These are phyloP conservation scores for Cladosporium sp. DNA, from an alignment of 2,329 filamentous ascomycete species.

Conservation along the genomic window DNA sequence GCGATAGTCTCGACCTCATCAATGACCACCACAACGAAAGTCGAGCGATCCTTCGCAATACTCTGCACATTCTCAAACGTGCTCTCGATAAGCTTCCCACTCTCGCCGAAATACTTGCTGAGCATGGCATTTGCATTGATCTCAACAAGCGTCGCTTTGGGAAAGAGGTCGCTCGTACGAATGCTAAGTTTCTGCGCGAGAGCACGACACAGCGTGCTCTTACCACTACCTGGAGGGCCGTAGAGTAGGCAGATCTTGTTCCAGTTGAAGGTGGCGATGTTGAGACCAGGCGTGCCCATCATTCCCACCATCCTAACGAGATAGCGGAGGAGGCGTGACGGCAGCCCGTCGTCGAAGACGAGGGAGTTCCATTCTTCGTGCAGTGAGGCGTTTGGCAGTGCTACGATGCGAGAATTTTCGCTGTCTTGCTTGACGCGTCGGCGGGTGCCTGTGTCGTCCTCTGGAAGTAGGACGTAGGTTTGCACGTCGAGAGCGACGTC, in stretches of 20 bases:
- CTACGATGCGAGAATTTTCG: slow-evolving; percentile 31
- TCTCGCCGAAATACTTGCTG: slow-evolving; percentile 48
- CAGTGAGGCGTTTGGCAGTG: slow-evolving; percentile 37
- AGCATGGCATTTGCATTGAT: slow-evolving; percentile 44
- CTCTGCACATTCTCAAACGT: slow-evolving; percentile 39
- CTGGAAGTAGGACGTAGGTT: slow-evolving; percentile 35
- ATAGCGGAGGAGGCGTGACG: slow-evolving; percentile 37
- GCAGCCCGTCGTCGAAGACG: slow-evolving; percentile 41
- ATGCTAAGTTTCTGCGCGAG: slow-evolving; percentile 51
- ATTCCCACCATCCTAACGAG: slow-evolving; percentile 36
- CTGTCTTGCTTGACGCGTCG: slow-evolving; percentile 20
- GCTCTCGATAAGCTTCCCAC: slow-evolving; percentile 39
- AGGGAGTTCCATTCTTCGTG: slow-evolving; percentile 45
- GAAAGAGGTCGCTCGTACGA: slow-evolving; percentile 36
- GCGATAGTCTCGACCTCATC: slow-evolving; percentile 50
- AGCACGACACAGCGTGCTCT: slow-evolving; percentile 42
- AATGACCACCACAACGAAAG: slow-evolving; percentile 44
- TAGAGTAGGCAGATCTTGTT: slow-evolving; percentile 42
- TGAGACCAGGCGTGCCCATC: slow-evolving; percentile 32
- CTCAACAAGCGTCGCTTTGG: slow-evolving; percentile 37
- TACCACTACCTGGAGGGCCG: slow-evolving; percentile 42
- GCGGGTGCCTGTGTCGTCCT: slow-evolving; percentile 23
- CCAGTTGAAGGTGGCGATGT: slow-evolving; percentile 40
- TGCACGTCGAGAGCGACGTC: slow-evolving; percentile 40
- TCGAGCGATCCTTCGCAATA: slow-evolving; percentile 37